Evolutionary conservation across 2,329 filamentous ascomycete species (phyloP).

Genomic region (Ceratocystis diversiconidia): DNA sequence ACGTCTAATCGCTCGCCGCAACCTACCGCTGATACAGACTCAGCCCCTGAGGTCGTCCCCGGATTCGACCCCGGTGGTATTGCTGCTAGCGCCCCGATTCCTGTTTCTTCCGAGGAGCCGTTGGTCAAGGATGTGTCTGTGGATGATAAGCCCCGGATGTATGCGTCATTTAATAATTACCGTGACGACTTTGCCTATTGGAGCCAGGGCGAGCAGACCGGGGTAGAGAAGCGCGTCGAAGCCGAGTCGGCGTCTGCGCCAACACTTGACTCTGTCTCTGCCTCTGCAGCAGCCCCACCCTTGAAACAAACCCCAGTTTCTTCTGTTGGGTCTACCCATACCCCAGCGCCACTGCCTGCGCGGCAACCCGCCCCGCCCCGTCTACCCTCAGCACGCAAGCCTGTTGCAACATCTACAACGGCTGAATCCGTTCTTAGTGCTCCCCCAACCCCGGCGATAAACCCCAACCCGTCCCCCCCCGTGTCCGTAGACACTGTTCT

Average conservation of each 20-base stretch:
- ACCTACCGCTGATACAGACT: not conserved
- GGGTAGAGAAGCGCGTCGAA: not conserved
- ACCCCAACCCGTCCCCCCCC: not conserved
- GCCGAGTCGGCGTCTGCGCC: not conserved
- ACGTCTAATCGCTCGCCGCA: not conserved
- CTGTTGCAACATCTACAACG: not conserved
- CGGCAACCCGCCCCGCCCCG: not conserved
- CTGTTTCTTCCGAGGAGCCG: slow-evolving; percentile 4
- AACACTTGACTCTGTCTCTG: not conserved
- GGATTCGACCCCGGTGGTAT: not conserved
- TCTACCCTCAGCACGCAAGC: not conserved
- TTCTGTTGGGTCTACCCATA: not conserved
- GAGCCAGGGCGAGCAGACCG: slow-evolving; percentile 2
- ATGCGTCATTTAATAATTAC: slow-evolving; percentile 15
- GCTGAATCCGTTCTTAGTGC: too few species aligned
- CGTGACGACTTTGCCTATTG: slow-evolving; percentile 14
- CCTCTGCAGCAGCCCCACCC: not conserved
- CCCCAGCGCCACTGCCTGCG: not conserved
- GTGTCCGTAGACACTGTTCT: not conserved
- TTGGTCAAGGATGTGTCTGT: not conserved
- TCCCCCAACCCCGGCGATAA: not conserved
- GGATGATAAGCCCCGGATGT: slow-evolving; percentile 10
- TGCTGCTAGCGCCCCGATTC: slow-evolving; percentile 1
- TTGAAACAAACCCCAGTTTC: not conserved
- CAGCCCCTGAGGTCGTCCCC: not conserved